These are phyloP conservation scores for Phytopythium kandeliae DNA, from an alignment of 352 stramenopile genomes.

Conservation along the genomic window DNA sequence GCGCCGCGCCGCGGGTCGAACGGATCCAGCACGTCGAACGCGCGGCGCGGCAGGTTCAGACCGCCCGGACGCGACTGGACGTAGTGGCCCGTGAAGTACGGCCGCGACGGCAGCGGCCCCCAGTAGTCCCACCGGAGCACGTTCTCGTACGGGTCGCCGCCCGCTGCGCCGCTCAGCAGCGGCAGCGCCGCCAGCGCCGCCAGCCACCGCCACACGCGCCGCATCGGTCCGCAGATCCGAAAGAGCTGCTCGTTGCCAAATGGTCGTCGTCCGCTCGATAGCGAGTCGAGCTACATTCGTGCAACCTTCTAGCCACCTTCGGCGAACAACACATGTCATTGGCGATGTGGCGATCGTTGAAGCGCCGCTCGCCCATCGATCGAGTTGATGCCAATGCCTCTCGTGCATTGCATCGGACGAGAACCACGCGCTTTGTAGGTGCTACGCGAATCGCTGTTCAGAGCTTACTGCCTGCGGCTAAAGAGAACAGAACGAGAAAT, in stretches of 20 bases:
- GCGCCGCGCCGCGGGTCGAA: conserved; percentile 33
- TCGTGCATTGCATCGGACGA: too few species aligned
- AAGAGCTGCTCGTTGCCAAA: too few species aligned
- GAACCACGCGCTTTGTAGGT: too few species aligned
- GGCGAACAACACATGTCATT: too few species aligned
- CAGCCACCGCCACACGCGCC: too few species aligned
- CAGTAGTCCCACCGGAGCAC: conserved; percentile 63
- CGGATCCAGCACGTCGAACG: conserved; percentile 52
- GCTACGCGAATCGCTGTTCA: not conserved
- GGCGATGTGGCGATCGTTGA: too few species aligned
- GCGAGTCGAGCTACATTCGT: too few species aligned
- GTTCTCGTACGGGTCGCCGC: conserved; percentile 5
- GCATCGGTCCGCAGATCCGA: too few species aligned
- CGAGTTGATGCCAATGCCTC: too few species aligned
- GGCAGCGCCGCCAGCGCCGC: not conserved
- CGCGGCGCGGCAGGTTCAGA: conserved; percentile 35
- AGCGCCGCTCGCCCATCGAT: too few species aligned
- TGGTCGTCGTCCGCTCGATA: too few species aligned
- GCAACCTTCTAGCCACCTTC: too few species aligned
- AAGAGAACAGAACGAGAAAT: not conserved
- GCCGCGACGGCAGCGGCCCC: conserved; percentile 31
- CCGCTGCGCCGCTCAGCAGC: not conserved
- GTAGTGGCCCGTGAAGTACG: conserved; percentile 56
- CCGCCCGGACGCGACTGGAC: conserved; percentile 42
- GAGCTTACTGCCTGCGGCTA: not conserved